phyloP scores from a whole-genome alignment of 2,329 filamentous ascomycete species.

The Exophiala mesophila region DNA sequence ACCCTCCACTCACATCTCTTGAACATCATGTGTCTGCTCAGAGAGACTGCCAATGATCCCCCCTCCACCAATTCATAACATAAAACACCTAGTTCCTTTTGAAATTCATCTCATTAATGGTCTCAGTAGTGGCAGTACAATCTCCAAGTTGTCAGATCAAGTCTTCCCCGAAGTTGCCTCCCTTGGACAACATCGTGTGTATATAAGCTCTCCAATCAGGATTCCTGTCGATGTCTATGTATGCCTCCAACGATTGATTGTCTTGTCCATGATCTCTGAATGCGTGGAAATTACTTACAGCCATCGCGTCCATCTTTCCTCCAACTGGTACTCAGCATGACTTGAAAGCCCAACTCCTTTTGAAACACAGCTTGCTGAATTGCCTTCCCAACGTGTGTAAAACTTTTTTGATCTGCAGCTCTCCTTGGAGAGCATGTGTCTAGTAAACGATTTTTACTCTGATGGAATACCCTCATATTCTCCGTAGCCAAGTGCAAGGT shows the following conservation, averaged over 20 bases:
- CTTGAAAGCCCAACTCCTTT: too few relatives aligned
- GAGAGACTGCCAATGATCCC: too few relatives aligned
- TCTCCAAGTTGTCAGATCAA: background rate
- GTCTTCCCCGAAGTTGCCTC: background rate
- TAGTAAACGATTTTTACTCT: constrained; percentile 28
- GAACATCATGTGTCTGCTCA: too few relatives aligned
- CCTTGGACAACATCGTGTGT: background rate
- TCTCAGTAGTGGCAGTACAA: background rate
- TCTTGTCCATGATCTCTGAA: too few relatives aligned
- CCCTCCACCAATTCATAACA: too few relatives aligned
- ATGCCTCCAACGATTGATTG: too few relatives aligned
- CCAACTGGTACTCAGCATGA: background rate
- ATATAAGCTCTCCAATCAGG: background rate
- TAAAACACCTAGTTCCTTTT: too few relatives aligned
- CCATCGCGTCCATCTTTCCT: too few relatives aligned
- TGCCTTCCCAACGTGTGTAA: background rate
- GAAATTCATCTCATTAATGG: background rate
- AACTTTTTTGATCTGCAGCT: background rate
- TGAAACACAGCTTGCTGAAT: background rate
- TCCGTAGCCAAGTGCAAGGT: constrained; percentile 78
- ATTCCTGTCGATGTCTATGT: background rate
- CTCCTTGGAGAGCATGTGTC: background rate
- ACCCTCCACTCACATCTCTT: too few relatives aligned
- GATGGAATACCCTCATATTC: constrained; percentile 84
- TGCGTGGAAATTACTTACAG: too few relatives aligned